Evolutionary conservation across 306 rosid genomes (phyloP), one percentile per base, ranked within the genome.

Genomic region (Rubus parviflorus): DNA sequence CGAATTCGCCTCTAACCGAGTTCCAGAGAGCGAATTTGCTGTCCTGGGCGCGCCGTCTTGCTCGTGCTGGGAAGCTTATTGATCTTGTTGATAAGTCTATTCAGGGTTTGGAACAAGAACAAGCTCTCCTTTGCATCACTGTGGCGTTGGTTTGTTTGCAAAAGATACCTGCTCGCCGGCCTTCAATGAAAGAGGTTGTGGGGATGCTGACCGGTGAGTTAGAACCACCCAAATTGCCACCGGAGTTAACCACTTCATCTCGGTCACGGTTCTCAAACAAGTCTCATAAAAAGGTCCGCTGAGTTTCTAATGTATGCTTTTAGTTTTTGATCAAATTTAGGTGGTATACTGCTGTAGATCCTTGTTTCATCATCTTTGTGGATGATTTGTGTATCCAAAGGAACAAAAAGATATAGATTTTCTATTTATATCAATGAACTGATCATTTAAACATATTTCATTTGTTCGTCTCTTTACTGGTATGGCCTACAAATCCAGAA

Each of bases 11-110:
- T 0, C 7, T 89, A 40, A 87, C 97, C 0, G 98, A 96, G 72
- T 92, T 91, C 84, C 94, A 92, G 13, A 79, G 87, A 15, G 99
- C 99, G 0, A 96, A 96, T 82, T 81, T 96, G n/a, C 68, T 92
- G 64, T 96, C 98, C 0, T 96, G 99, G 99, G 96, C 96, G 0
- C 96, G 99, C 40, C 91, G 84, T 77, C 90, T 93, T 57, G 97
- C 99, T 0, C 85, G 97, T 23, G 77, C 85, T 9, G 97, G 99
- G 66, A 96, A 92, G 87, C 94, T 92, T 19, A 60, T 88, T 47
- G 98, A 92, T 69, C 87, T 96, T 52, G 91, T 92, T 73, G 98
- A 96, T 66, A 88, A 86, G 76, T 90, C 91, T 43, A 79, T 91
- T 70, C 83, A 83, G 77, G 78, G 81, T 14, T 70, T 96, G 77